Conservation (phyloP, 345 rosid genomes). For the Camelina sativa region DNA sequence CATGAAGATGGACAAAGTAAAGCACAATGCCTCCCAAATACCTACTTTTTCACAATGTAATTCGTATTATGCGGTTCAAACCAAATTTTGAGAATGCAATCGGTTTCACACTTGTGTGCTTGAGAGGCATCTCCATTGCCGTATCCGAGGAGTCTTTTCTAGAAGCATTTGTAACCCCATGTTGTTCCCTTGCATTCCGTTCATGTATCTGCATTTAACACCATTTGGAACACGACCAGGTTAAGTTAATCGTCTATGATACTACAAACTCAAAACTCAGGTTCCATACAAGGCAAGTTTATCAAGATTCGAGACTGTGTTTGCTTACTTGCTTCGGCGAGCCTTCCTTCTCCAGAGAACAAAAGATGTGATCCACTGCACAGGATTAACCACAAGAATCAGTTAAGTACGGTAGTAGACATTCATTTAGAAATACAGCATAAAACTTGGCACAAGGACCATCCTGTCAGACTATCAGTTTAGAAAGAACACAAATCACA, state of each 20-base stretch:
- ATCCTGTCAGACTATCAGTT: slow-evolving; percentile 6
- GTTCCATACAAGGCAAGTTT: background rate
- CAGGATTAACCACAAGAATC: background rate
- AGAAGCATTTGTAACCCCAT: slow-evolving; percentile 80
- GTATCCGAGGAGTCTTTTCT: slow-evolving; percentile 66
- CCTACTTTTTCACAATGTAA: slow-evolving; percentile 36
- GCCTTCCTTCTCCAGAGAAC: slow-evolving; percentile 84
- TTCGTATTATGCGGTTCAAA: slow-evolving; percentile 39
- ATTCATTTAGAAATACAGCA: background rate
- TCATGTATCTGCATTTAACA: slow-evolving; percentile 59
- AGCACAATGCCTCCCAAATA: slow-evolving; percentile 8
- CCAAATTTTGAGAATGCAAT: slow-evolving; percentile 30
- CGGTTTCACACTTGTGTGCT: slow-evolving; percentile 68
- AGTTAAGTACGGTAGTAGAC: background rate
- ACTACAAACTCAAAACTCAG: slow-evolving; percentile 11
- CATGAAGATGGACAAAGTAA: slow-evolving; percentile 36
- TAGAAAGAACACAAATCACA: background rate
- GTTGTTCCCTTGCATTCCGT: slow-evolving; percentile 60
- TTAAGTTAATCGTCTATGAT: slow-evolving; percentile 16
- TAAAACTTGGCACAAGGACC: slow-evolving; percentile 4
- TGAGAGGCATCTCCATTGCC: slow-evolving; percentile 84
- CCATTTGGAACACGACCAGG: background rate
- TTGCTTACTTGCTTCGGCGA: slow-evolving; percentile 82
- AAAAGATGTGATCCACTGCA: slow-evolving; percentile 77
- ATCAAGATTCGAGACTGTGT: slow-evolving; percentile 9